Percentiles rank a stretch among this genome's conserved stretches.
Evolutionary conservation across 2,329 filamentous ascomycete genomes (phyloP).

Genomic region (Erysiphe pulchra): DNA sequence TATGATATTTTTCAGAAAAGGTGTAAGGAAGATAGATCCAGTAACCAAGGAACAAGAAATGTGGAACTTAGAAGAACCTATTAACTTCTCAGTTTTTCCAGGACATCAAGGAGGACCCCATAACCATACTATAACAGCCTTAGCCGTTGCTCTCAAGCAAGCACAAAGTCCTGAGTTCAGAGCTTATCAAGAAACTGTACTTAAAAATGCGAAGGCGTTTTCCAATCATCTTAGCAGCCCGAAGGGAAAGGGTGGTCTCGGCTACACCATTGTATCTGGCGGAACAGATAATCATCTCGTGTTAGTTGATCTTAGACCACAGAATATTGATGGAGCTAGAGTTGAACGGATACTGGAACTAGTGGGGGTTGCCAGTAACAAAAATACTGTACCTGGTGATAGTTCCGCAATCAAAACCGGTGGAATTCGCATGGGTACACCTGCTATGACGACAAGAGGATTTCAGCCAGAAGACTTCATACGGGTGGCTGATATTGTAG

Average conservation of each 20-base stretch:
- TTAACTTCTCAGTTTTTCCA: slow-evolving; percentile 98
- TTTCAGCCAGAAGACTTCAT: slow-evolving; percentile 85
- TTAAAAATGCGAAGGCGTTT: slow-evolving; percentile 80
- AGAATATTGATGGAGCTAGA: slow-evolving; percentile 72
- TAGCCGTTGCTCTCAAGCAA: slow-evolving; percentile 87
- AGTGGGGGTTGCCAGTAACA: slow-evolving; percentile 98
- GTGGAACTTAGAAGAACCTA: slow-evolving; percentile 84
- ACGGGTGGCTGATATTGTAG: slow-evolving; percentile 80
- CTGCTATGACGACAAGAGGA: slow-evolving; percentile 89
- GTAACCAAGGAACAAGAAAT: slow-evolving; percentile 76
- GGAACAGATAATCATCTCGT: slow-evolving; percentile 98
- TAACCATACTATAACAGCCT: slow-evolving; percentile 97
- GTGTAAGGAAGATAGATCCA: slow-evolving; percentile 65
- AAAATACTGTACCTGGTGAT: slow-evolving; percentile 95
- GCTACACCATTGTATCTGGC: slow-evolving; percentile 83
- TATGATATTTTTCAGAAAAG: slow-evolving; percentile 99
- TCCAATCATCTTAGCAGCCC: slow-evolving; percentile 18
- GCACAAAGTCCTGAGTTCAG: slow-evolving; percentile 77
- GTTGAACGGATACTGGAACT: slow-evolving; percentile 91
- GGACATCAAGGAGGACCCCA: slow-evolving; percentile 96
- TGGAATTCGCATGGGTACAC: slow-evolving; percentile 87
- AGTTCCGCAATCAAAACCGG: slow-evolving; percentile 87
- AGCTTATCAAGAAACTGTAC: slow-evolving; percentile 76
- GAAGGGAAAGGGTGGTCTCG: slow-evolving; percentile 21
- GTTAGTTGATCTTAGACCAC: slow-evolving; percentile 72